Conservation (phyloP, 805 yeast genomes). For the Wickerhamiella nectarea region DNA sequence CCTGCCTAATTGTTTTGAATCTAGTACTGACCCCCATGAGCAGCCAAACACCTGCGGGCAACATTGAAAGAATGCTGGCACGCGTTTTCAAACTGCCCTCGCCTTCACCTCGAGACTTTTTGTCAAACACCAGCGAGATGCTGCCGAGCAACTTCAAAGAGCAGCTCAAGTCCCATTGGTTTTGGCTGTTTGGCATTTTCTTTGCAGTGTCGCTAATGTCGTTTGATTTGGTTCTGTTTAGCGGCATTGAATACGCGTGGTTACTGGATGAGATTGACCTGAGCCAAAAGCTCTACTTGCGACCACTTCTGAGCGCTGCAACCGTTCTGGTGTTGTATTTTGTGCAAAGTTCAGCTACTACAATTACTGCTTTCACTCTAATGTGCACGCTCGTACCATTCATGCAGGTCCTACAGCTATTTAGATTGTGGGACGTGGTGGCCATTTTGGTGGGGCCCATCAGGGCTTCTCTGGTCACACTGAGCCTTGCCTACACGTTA, state of each 20-base stretch:
- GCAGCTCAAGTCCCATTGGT: constrained; percentile 3
- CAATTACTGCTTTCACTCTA: neutral
- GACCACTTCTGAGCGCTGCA: constrained; percentile 4
- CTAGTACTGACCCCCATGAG: constrained; percentile 5
- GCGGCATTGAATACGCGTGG: constrained; percentile 10
- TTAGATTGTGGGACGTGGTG: constrained; percentile 2
- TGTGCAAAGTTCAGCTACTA: neutral
- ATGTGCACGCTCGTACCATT: neutral
- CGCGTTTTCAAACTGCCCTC: neutral
- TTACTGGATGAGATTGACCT: neutral
- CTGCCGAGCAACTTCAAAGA: neutral
- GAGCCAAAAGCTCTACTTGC: neutral
- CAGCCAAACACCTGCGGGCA: constrained; percentile 8
- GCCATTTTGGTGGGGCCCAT: constrained; percentile 3
- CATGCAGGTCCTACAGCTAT: neutral
- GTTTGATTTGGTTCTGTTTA: constrained; percentile 2
- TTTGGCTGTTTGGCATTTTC: constrained; percentile 4
- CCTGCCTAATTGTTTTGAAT: neutral
- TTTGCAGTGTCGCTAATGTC: constrained; percentile 1
- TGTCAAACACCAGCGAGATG: neutral
- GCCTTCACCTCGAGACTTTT: neutral
- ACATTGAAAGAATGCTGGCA: constrained; percentile 7
- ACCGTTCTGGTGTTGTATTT: neutral
- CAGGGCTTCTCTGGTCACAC: constrained; percentile 2
- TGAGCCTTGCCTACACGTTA: constrained; percentile 3